phyloP scores from a whole-genome alignment of 1,284 basidiomycete genomes.

The Xerocomus minutiporus region DNA sequence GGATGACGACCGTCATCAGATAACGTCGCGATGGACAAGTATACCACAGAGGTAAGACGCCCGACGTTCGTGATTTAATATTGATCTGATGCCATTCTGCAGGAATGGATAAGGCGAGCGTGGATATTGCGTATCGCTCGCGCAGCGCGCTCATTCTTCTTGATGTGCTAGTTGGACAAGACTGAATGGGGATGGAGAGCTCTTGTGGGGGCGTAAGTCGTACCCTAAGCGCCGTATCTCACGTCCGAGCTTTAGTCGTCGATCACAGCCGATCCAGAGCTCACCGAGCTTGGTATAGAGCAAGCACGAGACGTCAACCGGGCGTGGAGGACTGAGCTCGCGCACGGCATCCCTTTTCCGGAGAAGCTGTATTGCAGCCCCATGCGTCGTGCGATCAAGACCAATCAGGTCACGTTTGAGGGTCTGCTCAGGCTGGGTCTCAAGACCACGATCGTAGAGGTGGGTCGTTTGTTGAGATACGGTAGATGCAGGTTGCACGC shows the following conservation, averaged over 20 bases:
- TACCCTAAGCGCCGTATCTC: background rate
- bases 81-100: background rate
- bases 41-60: constrained; percentile 52
- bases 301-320: constrained; percentile 58
- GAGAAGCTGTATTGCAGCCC: constrained; percentile 68
- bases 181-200: constrained; percentile 63
- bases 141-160: background rate
- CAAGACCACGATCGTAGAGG: constrained; percentile 50
- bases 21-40: constrained; percentile 69
- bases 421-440: constrained; percentile 34
- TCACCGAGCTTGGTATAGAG: constrained; percentile 60
- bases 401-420: constrained; percentile 58
- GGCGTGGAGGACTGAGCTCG: constrained; percentile 59
- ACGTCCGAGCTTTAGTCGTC: constrained; percentile 1
- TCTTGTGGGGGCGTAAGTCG: constrained; percentile 75
- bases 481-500: background rate
- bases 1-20: constrained; percentile 41
- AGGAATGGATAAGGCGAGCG: constrained; percentile 57
- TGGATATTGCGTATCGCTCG: background rate
- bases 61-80: background rate
- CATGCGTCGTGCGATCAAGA: constrained; percentile 67
- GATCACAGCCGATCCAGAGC: constrained; percentile 63
- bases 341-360: constrained; percentile 54
- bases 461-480: constrained; percentile 17
- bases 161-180: constrained; percentile 53